phyloP scores from a whole-genome alignment of 345 rosid species.

The Tarenaya hassleriana region DNA sequence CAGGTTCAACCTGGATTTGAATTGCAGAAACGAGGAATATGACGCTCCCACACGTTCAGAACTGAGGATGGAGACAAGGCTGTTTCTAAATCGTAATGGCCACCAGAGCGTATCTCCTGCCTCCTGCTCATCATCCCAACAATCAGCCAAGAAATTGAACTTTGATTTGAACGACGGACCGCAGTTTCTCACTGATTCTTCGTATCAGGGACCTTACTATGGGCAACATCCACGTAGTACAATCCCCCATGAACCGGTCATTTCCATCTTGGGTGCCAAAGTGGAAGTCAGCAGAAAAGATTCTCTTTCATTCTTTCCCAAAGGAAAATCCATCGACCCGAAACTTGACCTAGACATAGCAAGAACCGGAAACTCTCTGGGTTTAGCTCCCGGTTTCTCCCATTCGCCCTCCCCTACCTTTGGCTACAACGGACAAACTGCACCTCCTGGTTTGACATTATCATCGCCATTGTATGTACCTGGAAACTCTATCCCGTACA shows the following conservation, averaged over 20 bases:
- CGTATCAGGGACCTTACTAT: conserved; percentile 40
- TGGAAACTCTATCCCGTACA: conserved; percentile 61
- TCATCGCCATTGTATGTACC: conserved; percentile 54
- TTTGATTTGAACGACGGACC: conserved; percentile 93
- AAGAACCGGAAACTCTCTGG: conserved; percentile 51
- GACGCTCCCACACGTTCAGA: conserved; percentile 46
- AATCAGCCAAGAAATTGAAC: conserved; percentile 43
- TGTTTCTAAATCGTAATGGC: conserved; percentile 46
- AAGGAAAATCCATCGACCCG: conserved; percentile 52
- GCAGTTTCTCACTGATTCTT: conserved; percentile 35
- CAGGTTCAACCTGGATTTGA: conserved; percentile 72
- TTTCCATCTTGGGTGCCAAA: conserved; percentile 70
- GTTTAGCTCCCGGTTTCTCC: conserved; percentile 47
- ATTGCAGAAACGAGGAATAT: conserved; percentile 55
- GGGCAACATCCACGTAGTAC: conserved; percentile 34
- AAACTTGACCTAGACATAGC: conserved; percentile 36
- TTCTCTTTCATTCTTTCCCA: conserved; percentile 39
- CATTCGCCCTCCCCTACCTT: conserved; percentile 52
- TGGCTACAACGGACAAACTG: conserved; percentile 47
- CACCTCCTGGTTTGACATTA: conserved; percentile 49
- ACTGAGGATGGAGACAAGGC: conserved; percentile 42
- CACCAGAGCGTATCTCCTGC: conserved; percentile 68
- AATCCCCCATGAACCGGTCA: conserved; percentile 42
- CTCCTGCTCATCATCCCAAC: conserved; percentile 69
- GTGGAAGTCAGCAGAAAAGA: conserved; percentile 57